Evolutionary conservation across 2,329 filamentous ascomycete genomes (phyloP).

Genomic region (Ceratocystiopsis minuta): DNA sequence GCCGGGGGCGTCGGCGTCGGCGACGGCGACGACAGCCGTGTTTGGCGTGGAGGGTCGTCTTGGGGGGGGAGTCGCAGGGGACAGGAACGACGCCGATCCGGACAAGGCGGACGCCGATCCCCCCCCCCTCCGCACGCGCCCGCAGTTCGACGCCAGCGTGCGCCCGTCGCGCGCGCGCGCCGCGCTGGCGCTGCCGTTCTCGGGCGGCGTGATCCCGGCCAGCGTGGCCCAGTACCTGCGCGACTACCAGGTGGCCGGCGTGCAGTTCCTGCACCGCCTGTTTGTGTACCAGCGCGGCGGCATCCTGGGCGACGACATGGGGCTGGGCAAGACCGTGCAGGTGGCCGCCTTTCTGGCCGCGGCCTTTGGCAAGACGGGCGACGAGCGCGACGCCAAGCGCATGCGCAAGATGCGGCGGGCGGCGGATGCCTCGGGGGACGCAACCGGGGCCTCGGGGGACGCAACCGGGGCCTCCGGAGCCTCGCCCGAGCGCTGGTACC

Average conservation of each 20-base stretch:
- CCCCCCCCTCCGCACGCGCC: neutral
- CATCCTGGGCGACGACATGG: conserved; percentile 94
- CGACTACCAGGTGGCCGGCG: conserved; percentile 79
- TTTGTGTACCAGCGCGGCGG: conserved; percentile 87
- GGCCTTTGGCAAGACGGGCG: conserved; percentile 86
- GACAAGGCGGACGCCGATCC: too few species aligned
- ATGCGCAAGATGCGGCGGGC: conserved; percentile 69
- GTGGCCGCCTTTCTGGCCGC: conserved; percentile 82
- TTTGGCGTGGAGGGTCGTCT: too few species aligned
- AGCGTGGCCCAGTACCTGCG: conserved; percentile 81
- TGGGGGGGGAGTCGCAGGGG: too few species aligned
- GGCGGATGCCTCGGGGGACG: neutral
- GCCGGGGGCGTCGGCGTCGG: too few species aligned
- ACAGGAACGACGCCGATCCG: too few species aligned
- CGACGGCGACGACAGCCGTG: too few species aligned
- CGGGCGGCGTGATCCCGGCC: conserved; percentile 67
- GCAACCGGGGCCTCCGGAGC: too few species aligned
- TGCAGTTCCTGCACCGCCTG: conserved; percentile 65
- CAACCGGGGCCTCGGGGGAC: too few species aligned
- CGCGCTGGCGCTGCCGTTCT: conserved; percentile 58
- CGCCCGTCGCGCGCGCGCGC: conserved; percentile 52
- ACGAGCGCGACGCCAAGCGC: conserved; percentile 66
- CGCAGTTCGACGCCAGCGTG: conserved; percentile 23
- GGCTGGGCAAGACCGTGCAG: conserved; percentile 89
- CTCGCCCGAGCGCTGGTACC: conserved; percentile 85